Evolutionary conservation across 108 stramenopile species (phyloP), one percentile per base, ranked within the genome.

Genomic region (Cylindrotheca closterium): DNA sequence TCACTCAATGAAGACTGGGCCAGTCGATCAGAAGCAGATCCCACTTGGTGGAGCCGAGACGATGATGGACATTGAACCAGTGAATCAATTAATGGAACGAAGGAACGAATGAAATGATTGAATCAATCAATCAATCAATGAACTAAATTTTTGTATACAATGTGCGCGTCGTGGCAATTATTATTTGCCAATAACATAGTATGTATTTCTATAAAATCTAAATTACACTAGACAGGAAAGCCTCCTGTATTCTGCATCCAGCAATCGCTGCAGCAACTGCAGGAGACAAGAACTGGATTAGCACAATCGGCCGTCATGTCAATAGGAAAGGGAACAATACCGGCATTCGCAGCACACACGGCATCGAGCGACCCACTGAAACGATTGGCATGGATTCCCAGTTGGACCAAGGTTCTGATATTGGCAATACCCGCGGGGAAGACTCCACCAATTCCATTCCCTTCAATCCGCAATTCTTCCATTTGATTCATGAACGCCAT

Each of bases 1-100:
- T 79, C 78, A 26, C 42, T 82, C 3, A 71, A 74, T 51, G 81
- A 82, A 58, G 81, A 82, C 48, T 82, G 81, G 81, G 81, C 81
- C 28, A 62, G 52, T 46, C 72, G 73, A 3, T 47, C 71, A 4
- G 73, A 78, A 68, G 68, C 73, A 50, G 81, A 82, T 72, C 81
- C 81, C 17, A 64, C 65, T 50, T 82, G 81, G 81, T 82, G 81
- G 81, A 54, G 69, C 0, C 72, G 67, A 32, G 76, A 77, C 7
- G 37, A 42, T 42, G 37, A 42, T 42, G 10, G 37, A 42, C 15
- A 42, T n/a, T n/a, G n/a, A n/a, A n/a, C n/a, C n/a, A n/a, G n/a
- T n/a, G n/a, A n/a, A n/a, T n/a, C n/a, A n/a, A n/a, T n/a, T n/a
- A n/a, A n/a, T n/a, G n/a, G n/a, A n/a, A n/a, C n/a, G n/a, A n/a